phyloP scores from a whole-genome alignment of 1,284 basidiomycete species.

The Ceratobasidium sp. region DNA sequence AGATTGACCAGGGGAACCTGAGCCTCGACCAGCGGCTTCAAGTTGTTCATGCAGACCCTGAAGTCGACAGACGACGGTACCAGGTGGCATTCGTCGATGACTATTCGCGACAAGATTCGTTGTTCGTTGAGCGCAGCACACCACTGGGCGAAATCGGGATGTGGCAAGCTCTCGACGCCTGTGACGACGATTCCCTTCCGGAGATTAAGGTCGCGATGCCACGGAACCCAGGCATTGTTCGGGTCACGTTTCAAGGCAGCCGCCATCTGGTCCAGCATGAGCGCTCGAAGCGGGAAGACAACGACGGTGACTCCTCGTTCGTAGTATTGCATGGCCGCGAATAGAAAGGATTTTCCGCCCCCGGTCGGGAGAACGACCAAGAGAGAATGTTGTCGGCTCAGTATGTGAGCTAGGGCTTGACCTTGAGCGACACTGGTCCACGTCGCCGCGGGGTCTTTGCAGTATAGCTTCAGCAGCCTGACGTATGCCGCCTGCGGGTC shows the following conservation, averaged over 20 bases:
- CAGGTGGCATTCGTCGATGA: conserved; percentile 9
- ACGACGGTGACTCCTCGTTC: conserved; percentile 4
- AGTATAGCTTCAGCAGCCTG: no score
- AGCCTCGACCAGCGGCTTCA: neutral
- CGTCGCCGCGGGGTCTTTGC: neutral
- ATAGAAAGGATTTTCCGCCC: neutral
- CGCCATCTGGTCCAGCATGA: neutral
- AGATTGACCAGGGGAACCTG: neutral
- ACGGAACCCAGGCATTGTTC: neutral
- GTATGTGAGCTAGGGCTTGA: neutral
- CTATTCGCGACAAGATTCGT: neutral
- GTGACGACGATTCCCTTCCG: neutral
- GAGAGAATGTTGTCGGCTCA: neutral
- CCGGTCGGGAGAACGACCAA: conserved; percentile 1
- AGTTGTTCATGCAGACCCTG: neutral
- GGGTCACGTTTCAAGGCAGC: no score
- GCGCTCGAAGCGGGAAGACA: neutral
- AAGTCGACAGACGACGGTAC: neutral
- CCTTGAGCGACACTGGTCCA: neutral
- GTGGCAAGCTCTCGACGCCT: neutral
- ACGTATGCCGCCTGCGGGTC: no score
- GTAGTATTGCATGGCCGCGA: neutral
- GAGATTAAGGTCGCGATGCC: neutral
- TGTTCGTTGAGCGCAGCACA: neutral
- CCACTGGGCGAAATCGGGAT: neutral